Evolutionary conservation across 805 yeast species (phyloP), one percentile per base, ranked within the genome.

Genomic region (Saccharomycopsis oosterbeekiorum): DNA sequence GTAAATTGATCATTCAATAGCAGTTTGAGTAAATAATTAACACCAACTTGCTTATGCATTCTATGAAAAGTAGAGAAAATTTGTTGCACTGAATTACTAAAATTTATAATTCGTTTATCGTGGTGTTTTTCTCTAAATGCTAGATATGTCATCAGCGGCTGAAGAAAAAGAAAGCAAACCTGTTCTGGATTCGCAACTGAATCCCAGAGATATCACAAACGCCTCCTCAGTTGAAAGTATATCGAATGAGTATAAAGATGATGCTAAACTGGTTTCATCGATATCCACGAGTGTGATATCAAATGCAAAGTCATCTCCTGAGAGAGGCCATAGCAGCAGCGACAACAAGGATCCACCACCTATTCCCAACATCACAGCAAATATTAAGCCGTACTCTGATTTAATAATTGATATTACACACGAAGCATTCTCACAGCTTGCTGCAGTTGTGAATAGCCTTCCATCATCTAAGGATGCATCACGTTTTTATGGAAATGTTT

Each of bases 301-400:
- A 47, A 47, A 47, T 11, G 15, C 34, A 5, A 47, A 47, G 12
- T 24, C 15, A 4, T 9, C 17, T 47, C 15, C 53, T 19, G 14
- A 4, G 12, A 2, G n/a, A 2, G 51, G 12, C 9, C 6, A 24
- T 21, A 2, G 21, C 26, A 26, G 1, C 12, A 47, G 21, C 12
- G 21, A 21, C 10, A 15, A n/a, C 21, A 26, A 47, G 8, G 26
- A 47, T 15, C 59, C 60, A 24, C 60, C 63, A 10, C 57, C 21
- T 26, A 60, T 62, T 40, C 59, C 62, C 4, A 61, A 60, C 54
- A 62, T 59, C 34, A 62, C 64, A 24, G 50, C 39, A 10, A 62
- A 61, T 55, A 65, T 62, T 29, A 42, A 59, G 29, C 65, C 65
- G 41, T 63, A 63, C 47, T 36, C 55, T 10, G 65, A 62, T 15